Conservation (phyloP, 2,329 filamentous ascomycete species). For the Stachybotrys elegans region DNA sequence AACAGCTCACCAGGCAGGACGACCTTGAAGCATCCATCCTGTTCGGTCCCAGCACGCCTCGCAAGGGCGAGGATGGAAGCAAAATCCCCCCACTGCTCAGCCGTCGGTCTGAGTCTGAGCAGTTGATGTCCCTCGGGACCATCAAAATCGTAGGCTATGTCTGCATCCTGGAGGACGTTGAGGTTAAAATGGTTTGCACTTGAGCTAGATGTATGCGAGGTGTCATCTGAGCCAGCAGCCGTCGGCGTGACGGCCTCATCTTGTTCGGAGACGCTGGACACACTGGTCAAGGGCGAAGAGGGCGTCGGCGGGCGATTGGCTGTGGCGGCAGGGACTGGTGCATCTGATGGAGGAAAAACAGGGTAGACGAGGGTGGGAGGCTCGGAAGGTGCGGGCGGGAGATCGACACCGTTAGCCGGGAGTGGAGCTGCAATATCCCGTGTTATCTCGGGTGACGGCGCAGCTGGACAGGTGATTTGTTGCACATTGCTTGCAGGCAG, state of each 20-base stretch:
- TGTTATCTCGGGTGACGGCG: too few relatives aligned
- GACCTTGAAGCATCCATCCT: conserved; percentile 34
- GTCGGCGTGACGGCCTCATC: too few relatives aligned
- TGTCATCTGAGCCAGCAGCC: too few relatives aligned
- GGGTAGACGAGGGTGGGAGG: too few relatives aligned
- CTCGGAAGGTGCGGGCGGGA: neutral
- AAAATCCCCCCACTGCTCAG: conserved; percentile 30
- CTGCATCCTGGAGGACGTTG: neutral
- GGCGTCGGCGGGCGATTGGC: too few relatives aligned
- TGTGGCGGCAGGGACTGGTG: too few relatives aligned
- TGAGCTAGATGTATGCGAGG: too few relatives aligned
- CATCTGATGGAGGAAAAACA: too few relatives aligned
- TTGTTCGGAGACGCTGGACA: conserved; percentile 3
- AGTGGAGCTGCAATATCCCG: neutral
- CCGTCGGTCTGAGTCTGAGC: conserved; percentile 28
- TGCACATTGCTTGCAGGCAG: too few relatives aligned
- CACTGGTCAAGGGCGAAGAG: too few relatives aligned
- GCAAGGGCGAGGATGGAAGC: conserved; percentile 28
- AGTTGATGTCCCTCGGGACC: conserved; percentile 22
- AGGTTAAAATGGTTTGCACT: conserved; percentile 5
- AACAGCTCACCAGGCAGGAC: conserved; percentile 24
- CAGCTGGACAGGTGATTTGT: too few relatives aligned
- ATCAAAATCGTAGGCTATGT: conserved; percentile 27
- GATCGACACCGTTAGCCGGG: neutral
- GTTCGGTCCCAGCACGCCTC: conserved; percentile 20